Evolutionary conservation across 2,329 filamentous ascomycete species (phyloP), one percentile per base, ranked within the genome.

Genomic region (Aspergillus sp.): DNA sequence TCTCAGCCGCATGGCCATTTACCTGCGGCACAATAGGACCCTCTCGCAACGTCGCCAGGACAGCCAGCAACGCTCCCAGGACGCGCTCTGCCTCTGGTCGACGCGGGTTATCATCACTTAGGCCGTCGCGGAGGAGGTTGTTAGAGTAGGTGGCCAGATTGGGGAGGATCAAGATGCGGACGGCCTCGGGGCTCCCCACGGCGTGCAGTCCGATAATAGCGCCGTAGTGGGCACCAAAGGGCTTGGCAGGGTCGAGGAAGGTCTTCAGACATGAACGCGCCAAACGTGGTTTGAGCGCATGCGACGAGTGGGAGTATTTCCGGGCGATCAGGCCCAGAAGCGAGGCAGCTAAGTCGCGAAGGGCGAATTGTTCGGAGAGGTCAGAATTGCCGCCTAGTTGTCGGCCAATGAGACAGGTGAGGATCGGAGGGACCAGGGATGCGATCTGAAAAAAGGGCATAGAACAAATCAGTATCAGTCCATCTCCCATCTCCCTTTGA

Each of bases 191-290:
- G 7, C 83, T 89, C 28, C 89, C 88, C 27, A 94, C 83, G 1
- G 84, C 81, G 2, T 84, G 77, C 2, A 98, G 73, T 1, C 90
- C 91, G 29, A 83, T 79, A 26, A 98, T 78, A 5, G 91, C 88
- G 40, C 93, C 93, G 63, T 93, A 98, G 59, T 95, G 87, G 1
- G 91, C 85, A 1, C 86, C 82, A 0, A 89, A 79, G 0, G 89
- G 83, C 61, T 90, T 88, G 39, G 83, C 81, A 0, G 88, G 87
- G 59, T 96, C 90, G 29, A 98, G 78, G 66, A 96, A 91, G 59
- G 86, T 83, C 70, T 95, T 95, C 32, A 97, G 78, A 60, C 89
- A 96, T 0, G 90, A 93, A n/a, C 93, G 80, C 3, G 89, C 90
- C 29, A 98, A 83, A 53, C 94, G 87, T 2, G 90, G 84, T 48